Evolutionary conservation across 192 early-diverging fungal species (phyloP).

Genomic region (Umbelopsis sp.): DNA sequence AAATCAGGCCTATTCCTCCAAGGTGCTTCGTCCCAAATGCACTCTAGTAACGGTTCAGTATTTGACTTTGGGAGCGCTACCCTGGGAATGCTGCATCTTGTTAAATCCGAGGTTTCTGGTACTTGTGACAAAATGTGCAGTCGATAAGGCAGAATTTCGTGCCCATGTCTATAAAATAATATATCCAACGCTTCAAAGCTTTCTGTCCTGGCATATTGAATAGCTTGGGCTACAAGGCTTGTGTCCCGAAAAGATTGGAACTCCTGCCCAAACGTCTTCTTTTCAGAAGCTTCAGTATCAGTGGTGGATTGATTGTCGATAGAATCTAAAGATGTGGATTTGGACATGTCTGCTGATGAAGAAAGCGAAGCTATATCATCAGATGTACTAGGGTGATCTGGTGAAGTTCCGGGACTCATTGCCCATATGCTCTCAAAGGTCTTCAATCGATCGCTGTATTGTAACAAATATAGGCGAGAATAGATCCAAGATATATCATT

Average conservation of each 20-base stretch:
- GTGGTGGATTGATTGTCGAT: slow-evolving; percentile 16
- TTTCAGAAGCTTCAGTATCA: background rate
- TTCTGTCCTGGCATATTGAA: slow-evolving; percentile 57
- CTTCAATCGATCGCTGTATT: slow-evolving; percentile 63
- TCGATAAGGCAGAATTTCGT: slow-evolving; percentile 60
- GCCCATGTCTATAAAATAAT: slow-evolving; percentile 62
- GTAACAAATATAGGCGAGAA: slow-evolving; percentile 55
- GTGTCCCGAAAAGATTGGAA: slow-evolving; percentile 62
- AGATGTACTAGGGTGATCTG: background rate
- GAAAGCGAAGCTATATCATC: slow-evolving; percentile 25
- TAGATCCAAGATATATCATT: slow-evolving; percentile 44
- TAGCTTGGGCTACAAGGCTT: slow-evolving; percentile 61
- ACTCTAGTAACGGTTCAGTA: slow-evolving; percentile 29
- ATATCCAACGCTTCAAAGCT: slow-evolving; percentile 58
- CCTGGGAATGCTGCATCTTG: slow-evolving; percentile 37
- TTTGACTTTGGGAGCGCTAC: slow-evolving; percentile 20
- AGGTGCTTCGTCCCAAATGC: slow-evolving; percentile 45
- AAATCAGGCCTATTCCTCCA: slow-evolving; percentile 63
- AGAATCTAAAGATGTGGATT: slow-evolving; percentile 13
- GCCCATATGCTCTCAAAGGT: slow-evolving; percentile 60
- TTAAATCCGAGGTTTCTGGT: slow-evolving; percentile 57
- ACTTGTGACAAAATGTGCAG: slow-evolving; percentile 59
- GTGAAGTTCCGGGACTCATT: background rate
- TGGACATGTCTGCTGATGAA: slow-evolving; percentile 14
- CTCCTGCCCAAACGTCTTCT: slow-evolving; percentile 40